Conservation (phyloP, 176 grass and related monocot genomes). For the Melocanna baccifera region DNA sequence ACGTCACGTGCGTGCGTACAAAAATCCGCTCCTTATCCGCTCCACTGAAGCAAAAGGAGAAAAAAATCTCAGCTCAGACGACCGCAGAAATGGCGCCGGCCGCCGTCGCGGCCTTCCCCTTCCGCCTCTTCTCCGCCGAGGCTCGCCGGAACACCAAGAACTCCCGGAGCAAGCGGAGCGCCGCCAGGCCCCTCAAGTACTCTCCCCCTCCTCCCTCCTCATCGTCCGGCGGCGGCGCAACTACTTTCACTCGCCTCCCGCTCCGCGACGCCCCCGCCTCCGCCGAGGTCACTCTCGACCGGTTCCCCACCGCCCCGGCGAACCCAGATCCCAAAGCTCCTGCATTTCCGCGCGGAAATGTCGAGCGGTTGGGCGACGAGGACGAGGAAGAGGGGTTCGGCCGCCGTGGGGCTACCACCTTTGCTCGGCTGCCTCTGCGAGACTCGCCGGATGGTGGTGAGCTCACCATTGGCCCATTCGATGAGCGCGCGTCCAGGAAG, state of each 20-base stretch:
- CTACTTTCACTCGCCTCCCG: conserved; percentile 80
- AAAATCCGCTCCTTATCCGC: conserved; percentile 37
- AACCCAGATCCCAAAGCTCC: neutral
- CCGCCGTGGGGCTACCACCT: neutral
- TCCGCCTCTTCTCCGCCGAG: conserved; percentile 57
- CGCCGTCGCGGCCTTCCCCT: conserved; percentile 45
- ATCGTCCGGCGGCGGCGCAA: conserved; percentile 43
- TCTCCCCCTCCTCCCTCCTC: conserved; percentile 23
- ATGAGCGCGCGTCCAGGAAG: conserved; percentile 6
- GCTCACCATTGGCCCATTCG: conserved; percentile 26
- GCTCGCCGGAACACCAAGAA: conserved; percentile 44
- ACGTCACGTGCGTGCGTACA: neutral
- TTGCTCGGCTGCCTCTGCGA: conserved; percentile 6
- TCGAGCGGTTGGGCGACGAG: conserved; percentile 28
- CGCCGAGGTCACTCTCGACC: conserved; percentile 56
- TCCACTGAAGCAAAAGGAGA: neutral
- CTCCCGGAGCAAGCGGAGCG: conserved; percentile 26
- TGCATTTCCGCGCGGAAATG: conserved; percentile 12
- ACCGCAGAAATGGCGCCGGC: conserved; percentile 40
- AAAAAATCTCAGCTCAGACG: neutral
- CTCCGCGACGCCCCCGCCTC: conserved; percentile 33
- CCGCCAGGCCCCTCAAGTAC: conserved; percentile 36
- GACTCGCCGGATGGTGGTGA: neutral
- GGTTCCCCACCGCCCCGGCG: conserved; percentile 36
- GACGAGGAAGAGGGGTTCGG: conserved; percentile 16